Base-by-base conservation (phyloP, 2,329 filamentous ascomycete genomes). In the Stagonosporopsis chrysanthemi region DNA sequence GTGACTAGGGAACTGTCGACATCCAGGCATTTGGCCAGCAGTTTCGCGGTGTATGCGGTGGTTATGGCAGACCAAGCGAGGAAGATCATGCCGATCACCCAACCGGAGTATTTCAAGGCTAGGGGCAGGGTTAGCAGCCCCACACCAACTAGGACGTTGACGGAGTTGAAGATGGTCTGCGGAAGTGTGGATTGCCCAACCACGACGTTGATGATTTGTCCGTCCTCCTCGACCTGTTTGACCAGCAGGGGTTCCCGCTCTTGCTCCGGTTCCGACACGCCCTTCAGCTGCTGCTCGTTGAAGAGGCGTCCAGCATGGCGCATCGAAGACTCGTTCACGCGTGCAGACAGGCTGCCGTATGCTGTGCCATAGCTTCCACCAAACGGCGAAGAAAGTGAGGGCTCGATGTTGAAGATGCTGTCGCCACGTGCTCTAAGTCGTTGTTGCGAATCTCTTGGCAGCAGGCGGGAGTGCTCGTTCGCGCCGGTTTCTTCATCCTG, bases 81-180 rank as follows among this genome's bases (percentile, higher is more conserved):
- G 63, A 95, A 89, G 39, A 83, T 61, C 69, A 96, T 83, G 49
- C 95, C 95, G 60, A 92, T 86, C 38, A 97, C 77, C 93, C 93
- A 97, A 46, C 92, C 94, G 12, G 91, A 88, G 75, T 96, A 92
- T 69, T 88, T 91, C 69, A 98, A 82, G 6, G 91, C 94, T 71
- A 98, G 84, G 6, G 94, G 95, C 51, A 99, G 81, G 75, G 91
- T 96, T 47, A 99, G 83, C 28, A 99, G 80, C 0, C 94, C 94
- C 28, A 99, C 89, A 15, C 93, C 93, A 60, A 97, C 94, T 57
- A 97, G 80, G 47, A 96, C 91, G 65, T 97, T 97, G 73, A 94
- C 94, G 3, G 92, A 96, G 78, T 99, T 99, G 82, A 98, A 96
- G 61, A 97, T 85, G 6, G 94, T 98, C 79, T 98, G 94, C 0